Base-by-base conservation (phyloP, 371 early-diverging fungal genomes). In the Rhizopus arrhizus region DNA sequence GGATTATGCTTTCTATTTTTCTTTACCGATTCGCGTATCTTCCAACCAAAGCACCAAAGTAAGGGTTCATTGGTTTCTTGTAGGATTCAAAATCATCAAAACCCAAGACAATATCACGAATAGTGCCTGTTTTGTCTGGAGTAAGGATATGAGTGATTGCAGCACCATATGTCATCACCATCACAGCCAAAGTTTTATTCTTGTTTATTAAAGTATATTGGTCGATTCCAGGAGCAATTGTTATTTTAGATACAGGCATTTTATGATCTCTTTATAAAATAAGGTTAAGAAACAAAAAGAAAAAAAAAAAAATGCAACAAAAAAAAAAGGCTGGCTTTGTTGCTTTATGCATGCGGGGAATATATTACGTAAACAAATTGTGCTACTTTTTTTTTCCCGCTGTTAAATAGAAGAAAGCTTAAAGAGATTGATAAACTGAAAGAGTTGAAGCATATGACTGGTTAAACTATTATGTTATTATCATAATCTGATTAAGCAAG, bases 11-110 rank as follows among this genome's bases (percentile, higher is more conserved):
- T 41, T 32, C 22, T 35, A 15, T n/a, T 31, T 43, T 11, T 56
- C 15, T 35, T 66, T 73, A 78, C 78, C 80, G 70, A 62, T 80
- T 80, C n/a, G 73, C 81, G 51, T 58, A 80, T 47, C 81, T 74
- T 46, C 81, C 81, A n/a, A 80, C 61, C 33, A 74, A 49, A 38
- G 81, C 78, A 43, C 81, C 81, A 64, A 77, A 77, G 34, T 72
- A 80, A 42, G 74, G 78, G 46, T 80, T 77, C 5, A 61, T 36
- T n/a, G 73, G 59, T 5, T 68, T 49, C 22, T 72, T 72, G 56
- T 80, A 80, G 32, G 59, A 56, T 40, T 80, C 76, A 59, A 62
- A 74, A 42, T 74, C 61, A 51, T 80, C 81, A 56, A 74, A 80
- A 12, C 81, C 81, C 58, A 80, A 71, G 4, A 54, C 70, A 42